Evolutionary conservation across 345 rosid genomes (phyloP), one percentile per base, ranked within the genome.

Genomic region (Eucalyptus erythrocorys): DNA sequence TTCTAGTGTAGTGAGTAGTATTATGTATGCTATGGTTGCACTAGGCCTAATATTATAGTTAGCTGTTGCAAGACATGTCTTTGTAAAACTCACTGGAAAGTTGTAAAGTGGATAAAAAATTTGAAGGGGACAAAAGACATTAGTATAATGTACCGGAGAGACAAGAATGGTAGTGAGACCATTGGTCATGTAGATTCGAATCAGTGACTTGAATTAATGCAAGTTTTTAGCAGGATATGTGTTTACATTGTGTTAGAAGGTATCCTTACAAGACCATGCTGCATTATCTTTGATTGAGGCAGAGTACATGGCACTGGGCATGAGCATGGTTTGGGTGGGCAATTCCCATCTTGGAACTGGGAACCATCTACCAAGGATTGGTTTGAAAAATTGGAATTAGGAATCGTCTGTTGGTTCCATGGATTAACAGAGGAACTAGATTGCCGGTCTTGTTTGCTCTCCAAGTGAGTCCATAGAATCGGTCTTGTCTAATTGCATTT

Each of bases 141-240:
- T 26, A 0, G 30, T 24, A 57, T 57, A 57, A 26, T 57, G n/a
- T 57, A 0, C 0, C 4, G 0, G 7, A 57, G n/a, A 7, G 64
- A 57, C n/a, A 26, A 10, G 3, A 57, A 57, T 57, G 64, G n/a
- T 26, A 57, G 27, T 26, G 3, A 57, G 64, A 57, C 15, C 14
- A 57, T 5, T 24, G 27, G 64, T 57, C 3, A 57, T 26, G 15
- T 57, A 1, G n/a, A 57, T 57, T 57, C 1, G 4, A 26, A 57
- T 57, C 4, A 0, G 14, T 57, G 7, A 5, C n/a, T 57, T 26
- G 64, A 24, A 57, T 57, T 1, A 57, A 9, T 57, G 64, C 6
- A 57, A 1, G n/a, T 57, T 11, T 57, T 26, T 11, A 57, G 30
- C 3, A 1, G 6, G 64, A n/a, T 11, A 57, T 3, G 30, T 57